Evolutionary conservation across 192 early-diverging fungal species (phyloP), one percentile per base, ranked within the genome.

Genomic region (Umbelopsis isabellina): DNA sequence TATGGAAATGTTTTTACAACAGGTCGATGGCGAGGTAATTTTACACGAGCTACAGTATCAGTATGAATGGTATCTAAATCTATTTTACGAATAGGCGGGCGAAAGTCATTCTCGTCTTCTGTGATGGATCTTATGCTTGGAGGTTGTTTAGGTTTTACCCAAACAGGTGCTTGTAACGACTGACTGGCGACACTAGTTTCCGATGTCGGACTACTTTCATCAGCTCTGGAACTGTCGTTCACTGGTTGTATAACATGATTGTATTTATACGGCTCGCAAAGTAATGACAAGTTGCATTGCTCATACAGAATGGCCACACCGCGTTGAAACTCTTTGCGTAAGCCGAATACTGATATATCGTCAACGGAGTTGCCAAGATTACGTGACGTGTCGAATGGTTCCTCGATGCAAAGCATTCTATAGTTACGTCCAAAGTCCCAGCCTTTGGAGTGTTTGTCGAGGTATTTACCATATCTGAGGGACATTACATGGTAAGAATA

Each of bases 331-430:
- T 98, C 97, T n/a, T 80, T 71, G 30, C 90, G 79, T 52, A 98
- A 74, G 13, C 95, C 95, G 35, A 86, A 85, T 6, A 96, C 90
- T 9, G 90, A 89, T 0, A 83, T 80, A 25, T 81, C 85, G 79
- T 97, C 95, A 2, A 93, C 93, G 22, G 92, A 93, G 68, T 98
- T 96, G 0, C 92, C 96, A 3, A 98, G 84, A 55, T 98, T 98
- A 37, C 95, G 85, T 68, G 86, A 84, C 0, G 91, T 89, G 70
- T 94, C 89, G 71, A 98, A 94, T 8, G 96, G 96, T 79, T 97
- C 96, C 70, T 98, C 97, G 15, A 97, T 89, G 75, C 96, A 95
- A 21, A 98, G 82, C 51, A 91, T 76, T 44, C 85, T 83, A 69
- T 87, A 89, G 16, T 85, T 77, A 27, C 83, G 83, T 27, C 90